Conservation (phyloP, 2,329 filamentous ascomycete genomes). For the Sporothrix curviconia region DNA sequence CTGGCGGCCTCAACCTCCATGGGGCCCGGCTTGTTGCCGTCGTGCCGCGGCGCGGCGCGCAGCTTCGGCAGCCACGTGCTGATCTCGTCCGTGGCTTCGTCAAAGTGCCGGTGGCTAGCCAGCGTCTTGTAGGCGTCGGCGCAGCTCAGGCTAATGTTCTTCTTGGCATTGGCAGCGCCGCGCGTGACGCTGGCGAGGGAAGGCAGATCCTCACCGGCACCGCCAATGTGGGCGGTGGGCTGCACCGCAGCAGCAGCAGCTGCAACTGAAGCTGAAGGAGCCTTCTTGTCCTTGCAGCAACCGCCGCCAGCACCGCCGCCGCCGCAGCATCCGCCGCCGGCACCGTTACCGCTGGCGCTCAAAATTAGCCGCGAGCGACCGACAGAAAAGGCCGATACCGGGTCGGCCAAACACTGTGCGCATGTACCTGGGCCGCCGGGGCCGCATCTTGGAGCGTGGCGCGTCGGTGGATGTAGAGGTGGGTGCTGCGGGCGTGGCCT, state of each 20-base stretch:
- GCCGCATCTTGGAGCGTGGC: slow-evolving; percentile 42
- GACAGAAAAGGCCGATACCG: slow-evolving; percentile 75
- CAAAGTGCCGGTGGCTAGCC: slow-evolving; percentile 69
- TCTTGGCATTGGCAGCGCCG: slow-evolving; percentile 18
- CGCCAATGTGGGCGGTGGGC: not conserved
- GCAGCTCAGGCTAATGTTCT: slow-evolving; percentile 55
- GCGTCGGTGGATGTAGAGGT: slow-evolving; percentile 20
- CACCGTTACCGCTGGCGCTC: slow-evolving; percentile 31
- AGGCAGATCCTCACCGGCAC: slow-evolving; percentile 22
- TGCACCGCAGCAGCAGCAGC: not conserved
- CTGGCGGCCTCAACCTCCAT: slow-evolving; percentile 77
- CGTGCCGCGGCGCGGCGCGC: slow-evolving; percentile 46
- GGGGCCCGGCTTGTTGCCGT: slow-evolving; percentile 37
- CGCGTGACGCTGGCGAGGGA: slow-evolving; percentile 6
- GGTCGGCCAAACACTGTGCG: slow-evolving; percentile 69
- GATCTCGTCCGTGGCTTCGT: slow-evolving; percentile 65
- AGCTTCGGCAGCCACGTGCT: slow-evolving; percentile 70
- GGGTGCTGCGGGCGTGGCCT: slow-evolving; percentile 18
- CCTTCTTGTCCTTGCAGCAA: slow-evolving; percentile 51
- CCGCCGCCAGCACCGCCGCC: slow-evolving; percentile 56
- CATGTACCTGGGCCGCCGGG: slow-evolving; percentile 71
- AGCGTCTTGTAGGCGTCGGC: slow-evolving; percentile 75
- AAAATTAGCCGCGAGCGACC: slow-evolving; percentile 65
- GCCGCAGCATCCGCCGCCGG: slow-evolving; percentile 48
- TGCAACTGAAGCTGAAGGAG: too few species aligned